Percentiles rank a stretch among this genome's conserved stretches.
These are phyloP conservation scores for Sporothrix inflata DNA, from an alignment of 2,329 filamentous ascomycete genomes.

Conservation along the genomic window DNA sequence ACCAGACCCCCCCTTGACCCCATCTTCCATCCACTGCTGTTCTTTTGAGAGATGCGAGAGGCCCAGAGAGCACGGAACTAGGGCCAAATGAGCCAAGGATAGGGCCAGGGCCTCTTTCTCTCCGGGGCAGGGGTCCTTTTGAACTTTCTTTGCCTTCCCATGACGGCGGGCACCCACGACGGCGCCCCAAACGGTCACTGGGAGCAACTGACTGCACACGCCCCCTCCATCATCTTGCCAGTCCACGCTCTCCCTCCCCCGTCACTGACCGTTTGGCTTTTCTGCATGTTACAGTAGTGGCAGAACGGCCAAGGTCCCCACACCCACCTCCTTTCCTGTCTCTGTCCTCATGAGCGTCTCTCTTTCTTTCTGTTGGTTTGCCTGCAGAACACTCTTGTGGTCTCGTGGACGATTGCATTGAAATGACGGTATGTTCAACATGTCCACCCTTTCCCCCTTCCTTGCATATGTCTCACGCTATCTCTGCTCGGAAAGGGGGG, in stretches of 20 bases:
- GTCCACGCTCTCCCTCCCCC: not conserved
- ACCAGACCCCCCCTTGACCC: not conserved
- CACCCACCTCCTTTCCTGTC: not conserved
- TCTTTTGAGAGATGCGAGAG: slow-evolving; percentile 18
- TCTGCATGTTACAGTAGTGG: not conserved
- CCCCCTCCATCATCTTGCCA: slow-evolving; percentile 10
- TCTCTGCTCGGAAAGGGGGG: not conserved
- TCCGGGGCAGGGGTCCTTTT: not conserved
- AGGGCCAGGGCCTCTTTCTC: not conserved
- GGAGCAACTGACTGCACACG: slow-evolving; percentile 1
- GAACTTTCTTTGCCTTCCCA: not conserved
- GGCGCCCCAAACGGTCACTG: not conserved
- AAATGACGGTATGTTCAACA: slow-evolving; percentile 22
- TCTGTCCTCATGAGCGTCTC: not conserved
- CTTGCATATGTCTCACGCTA: slow-evolving; percentile 18
- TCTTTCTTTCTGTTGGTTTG: not conserved
- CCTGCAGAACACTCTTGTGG: not conserved
- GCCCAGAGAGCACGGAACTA: not conserved
- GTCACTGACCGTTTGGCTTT: slow-evolving; percentile 3
- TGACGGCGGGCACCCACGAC: not conserved
- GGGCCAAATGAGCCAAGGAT: not conserved
- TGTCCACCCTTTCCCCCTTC: not conserved
- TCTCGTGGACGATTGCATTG: slow-evolving; percentile 20
- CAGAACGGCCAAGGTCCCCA: slow-evolving; percentile 2
- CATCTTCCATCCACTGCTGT: not conserved